Evolutionary conservation across 2,329 filamentous ascomycete species (phyloP).

Genomic region (Aspergillus oerlinghausenensis): DNA sequence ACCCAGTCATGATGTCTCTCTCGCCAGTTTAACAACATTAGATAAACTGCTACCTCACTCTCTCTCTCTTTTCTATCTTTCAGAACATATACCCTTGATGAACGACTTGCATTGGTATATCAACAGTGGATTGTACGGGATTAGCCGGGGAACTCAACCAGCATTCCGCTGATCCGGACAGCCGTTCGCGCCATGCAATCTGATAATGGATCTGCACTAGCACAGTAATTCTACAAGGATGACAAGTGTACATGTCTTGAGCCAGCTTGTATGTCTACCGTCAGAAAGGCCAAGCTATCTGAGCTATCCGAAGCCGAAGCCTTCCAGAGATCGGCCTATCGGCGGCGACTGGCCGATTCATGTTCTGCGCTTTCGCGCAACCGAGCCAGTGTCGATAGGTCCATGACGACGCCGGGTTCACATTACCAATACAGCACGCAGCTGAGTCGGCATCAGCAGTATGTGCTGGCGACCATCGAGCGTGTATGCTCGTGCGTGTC

Average conservation of each 20-base stretch:
- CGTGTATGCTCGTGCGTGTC: conserved; percentile 18
- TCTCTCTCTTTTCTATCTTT: neutral
- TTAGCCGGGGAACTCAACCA: no score
- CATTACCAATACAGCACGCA: neutral
- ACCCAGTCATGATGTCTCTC: neutral
- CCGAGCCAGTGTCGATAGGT: neutral
- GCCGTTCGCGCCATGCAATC: neutral
- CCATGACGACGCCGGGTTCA: neutral
- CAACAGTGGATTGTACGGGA: no score
- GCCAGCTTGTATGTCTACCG: neutral
- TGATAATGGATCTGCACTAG: neutral
- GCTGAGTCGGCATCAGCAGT: conserved; percentile 3
- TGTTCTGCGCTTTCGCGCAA: neutral
- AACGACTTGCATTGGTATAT: neutral
- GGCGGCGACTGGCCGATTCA: no score
- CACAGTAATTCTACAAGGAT: neutral
- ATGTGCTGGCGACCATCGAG: conserved; percentile 13
- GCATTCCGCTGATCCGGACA: no score
- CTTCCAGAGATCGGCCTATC: no score
- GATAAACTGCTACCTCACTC: neutral
- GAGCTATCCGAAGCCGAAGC: no score
- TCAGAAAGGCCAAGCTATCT: no score
- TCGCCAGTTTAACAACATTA: neutral
- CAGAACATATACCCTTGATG: neutral
- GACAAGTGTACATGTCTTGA: neutral